Conservation (phyloP, 1,284 basidiomycete genomes). For the Exobasidium rhododendri region DNA sequence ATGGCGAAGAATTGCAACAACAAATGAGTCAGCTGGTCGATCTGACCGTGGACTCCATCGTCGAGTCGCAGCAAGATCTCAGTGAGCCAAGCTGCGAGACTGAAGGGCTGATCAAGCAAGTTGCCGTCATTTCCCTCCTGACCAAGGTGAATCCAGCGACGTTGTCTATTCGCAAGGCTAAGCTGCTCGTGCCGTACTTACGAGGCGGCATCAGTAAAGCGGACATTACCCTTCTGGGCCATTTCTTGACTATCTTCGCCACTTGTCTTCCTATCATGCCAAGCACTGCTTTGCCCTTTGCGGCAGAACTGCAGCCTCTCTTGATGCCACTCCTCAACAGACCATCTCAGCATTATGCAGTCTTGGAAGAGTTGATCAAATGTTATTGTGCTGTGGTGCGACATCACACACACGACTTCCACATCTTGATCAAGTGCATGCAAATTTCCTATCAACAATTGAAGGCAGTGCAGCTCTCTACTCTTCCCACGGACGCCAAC, state of each 20-base stretch:
- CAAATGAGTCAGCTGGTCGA: conserved; percentile 76
- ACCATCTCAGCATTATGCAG: conserved; percentile 55
- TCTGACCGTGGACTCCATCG: conserved; percentile 76
- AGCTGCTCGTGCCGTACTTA: conserved; percentile 77
- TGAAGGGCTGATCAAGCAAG: conserved; percentile 43
- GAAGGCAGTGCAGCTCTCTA: background rate
- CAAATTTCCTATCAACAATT: conserved; percentile 22
- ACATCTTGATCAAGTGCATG: conserved; percentile 67
- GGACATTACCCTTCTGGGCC: conserved; percentile 63
- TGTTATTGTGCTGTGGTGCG: conserved; percentile 83
- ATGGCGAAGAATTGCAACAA: conserved; percentile 59
- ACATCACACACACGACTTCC: conserved; percentile 79
- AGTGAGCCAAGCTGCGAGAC: conserved; percentile 58
- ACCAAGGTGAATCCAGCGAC: conserved; percentile 74
- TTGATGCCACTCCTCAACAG: conserved; percentile 77
- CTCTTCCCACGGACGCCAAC: background rate
- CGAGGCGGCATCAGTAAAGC: conserved; percentile 74
- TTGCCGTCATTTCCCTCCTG: conserved; percentile 78
- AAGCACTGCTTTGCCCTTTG: conserved; percentile 64
- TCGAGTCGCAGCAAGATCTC: conserved; percentile 63
- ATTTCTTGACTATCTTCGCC: conserved; percentile 73
- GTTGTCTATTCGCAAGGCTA: conserved; percentile 74
- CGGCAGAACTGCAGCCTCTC: conserved; percentile 74
- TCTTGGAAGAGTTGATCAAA: conserved; percentile 75
- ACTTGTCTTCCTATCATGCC: conserved; percentile 75